Percentiles rank a stretch among this genome's conserved stretches.
These are phyloP conservation scores for Furcasterigmium sp. DNA, from an alignment of 2,329 filamentous ascomycete genomes.

Conservation along the genomic window DNA sequence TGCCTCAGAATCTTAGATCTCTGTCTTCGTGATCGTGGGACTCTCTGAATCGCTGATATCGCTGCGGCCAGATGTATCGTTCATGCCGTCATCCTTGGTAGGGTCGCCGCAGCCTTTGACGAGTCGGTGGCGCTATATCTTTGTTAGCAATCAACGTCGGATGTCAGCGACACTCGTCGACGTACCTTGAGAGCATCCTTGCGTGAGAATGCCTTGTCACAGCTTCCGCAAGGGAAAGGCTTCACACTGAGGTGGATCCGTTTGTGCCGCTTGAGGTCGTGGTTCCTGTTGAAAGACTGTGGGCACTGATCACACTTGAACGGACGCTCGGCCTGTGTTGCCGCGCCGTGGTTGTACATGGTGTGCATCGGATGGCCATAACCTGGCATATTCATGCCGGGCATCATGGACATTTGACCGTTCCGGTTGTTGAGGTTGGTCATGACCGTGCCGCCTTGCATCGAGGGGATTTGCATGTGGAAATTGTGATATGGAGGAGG, in stretches of 20 bases:
- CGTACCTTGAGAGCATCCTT: conserved; percentile 93
- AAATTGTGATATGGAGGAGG: conserved; percentile 3
- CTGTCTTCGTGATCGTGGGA: background rate
- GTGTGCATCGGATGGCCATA: conserved; percentile 50
- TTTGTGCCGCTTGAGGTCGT: conserved; percentile 94
- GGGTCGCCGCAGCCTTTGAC: conserved; percentile 55
- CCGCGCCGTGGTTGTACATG: conserved; percentile 53
- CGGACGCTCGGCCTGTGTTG: conserved; percentile 66
- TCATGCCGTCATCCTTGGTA: conserved; percentile 12
- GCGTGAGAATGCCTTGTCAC: conserved; percentile 93
- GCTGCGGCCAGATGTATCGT: conserved; percentile 1
- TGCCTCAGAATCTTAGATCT: no score
- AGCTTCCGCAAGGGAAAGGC: conserved; percentile 85
- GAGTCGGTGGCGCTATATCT: conserved; percentile 52
- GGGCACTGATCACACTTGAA: conserved; percentile 93
- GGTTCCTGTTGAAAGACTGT: conserved; percentile 92
- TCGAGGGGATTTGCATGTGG: conserved; percentile 19
- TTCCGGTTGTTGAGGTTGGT: conserved; percentile 74
- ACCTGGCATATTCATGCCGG: conserved; percentile 48
- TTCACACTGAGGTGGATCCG: conserved; percentile 92
- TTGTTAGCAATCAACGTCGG: conserved; percentile 1
- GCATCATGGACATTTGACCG: conserved; percentile 66
- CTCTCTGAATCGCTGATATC: conserved; percentile 2
- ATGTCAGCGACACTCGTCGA: background rate
- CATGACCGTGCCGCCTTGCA: conserved; percentile 63